Base-by-base conservation (phyloP, 208 protist genomes). In the Trypanosoma cruzi region DNA sequence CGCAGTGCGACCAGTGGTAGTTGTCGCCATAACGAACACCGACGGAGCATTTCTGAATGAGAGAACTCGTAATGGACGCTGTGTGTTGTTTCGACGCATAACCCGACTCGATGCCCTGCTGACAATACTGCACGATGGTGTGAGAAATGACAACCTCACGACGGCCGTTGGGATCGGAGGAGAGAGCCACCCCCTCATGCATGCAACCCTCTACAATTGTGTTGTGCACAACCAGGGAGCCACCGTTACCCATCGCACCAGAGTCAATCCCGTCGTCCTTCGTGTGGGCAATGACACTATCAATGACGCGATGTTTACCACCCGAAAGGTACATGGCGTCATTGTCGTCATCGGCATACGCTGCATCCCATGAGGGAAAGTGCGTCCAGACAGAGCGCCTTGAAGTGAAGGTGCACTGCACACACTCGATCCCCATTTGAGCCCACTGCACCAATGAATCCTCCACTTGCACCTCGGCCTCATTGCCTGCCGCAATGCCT, bases 11-110 rank as follows among this genome's bases (percentile, higher is more conserved):
- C 56, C 56, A 72, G 34, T 36, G 16, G 34, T 81, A 78, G 40
- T 78, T 81, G 53, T 81, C 76, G 14, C 76, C 76, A 50, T 67
- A 77, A 22, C 76, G 76, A 11, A 81, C 26, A 31, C 59, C 76
- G 24, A 81, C 65, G 10, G 31, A 37, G 49, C 53, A 70, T 49
- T 68, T 24, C 26, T 50, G 36, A 44, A 81, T 57, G 29, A 73
- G 50, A 10, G 50, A 66, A 8, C 36, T 36, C 20, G 37, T 70
- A 14, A 81, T 40, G 20, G 40, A 22, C 0, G 48, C 71, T 5
- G 16, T 63, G 34, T 68, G 50, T 32, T 60, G 7, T 37, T 18
- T 22, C 14, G 50, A 36, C 13, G 76, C 54, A 64, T 81, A 81
- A n/a, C 76, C 76, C 8, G 37, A 71, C 57, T 81, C 71, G 20